Base-by-base conservation (phyloP, 768 basidiomycete species). In the Boletellus sp. region DNA sequence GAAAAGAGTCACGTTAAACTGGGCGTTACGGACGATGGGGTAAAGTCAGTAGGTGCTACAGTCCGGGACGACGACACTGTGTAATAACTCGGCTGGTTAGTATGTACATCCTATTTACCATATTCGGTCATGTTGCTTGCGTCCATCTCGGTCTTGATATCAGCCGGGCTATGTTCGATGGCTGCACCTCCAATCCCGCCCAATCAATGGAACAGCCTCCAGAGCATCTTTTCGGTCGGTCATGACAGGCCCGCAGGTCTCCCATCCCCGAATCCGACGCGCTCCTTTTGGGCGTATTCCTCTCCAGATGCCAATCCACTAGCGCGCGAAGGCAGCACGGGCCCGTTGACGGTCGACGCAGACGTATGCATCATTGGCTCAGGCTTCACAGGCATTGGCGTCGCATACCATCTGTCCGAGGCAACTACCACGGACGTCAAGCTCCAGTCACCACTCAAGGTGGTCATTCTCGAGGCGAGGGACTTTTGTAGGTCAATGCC, bases 311-410 rank as follows among this genome's bases (percentile, higher is more conserved):
- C 76, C 0, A 89, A 87, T 60, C 87, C 87, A 0, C 70, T 90
- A 0, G 85, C 83, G 0, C 70, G 67, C 3, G 77, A 79, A 47
- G 90, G 90, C 1, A 89, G 87, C 58, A 66, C 70, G 7, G 85
- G 84, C 1, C 53, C 65, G 2, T 64, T 91, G n/a, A 79, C 80
- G 0, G 41, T 59, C 0, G 78, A 81, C 44, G 81, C 82, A 3
- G 89, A 92, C 58, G 69, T 91, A 9, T 87, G 83, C 53, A 83
- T 92, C 56, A 81, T 93, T 37, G 90, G 90, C 6, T 81, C 84
- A 26, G 89, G 90, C 0, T 84, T 91, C 33, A 87, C 89, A 1
- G 90, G 90, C 16, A 76, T 87, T 7, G 80, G 82, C 17, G 76
- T 80, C 4, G 86, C 87, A 7, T 90, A 87, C 64, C 86, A 91